Evolutionary conservation across 441 rosid species (phyloP).

Genomic region (Pelargonium exstipulatum): DNA sequence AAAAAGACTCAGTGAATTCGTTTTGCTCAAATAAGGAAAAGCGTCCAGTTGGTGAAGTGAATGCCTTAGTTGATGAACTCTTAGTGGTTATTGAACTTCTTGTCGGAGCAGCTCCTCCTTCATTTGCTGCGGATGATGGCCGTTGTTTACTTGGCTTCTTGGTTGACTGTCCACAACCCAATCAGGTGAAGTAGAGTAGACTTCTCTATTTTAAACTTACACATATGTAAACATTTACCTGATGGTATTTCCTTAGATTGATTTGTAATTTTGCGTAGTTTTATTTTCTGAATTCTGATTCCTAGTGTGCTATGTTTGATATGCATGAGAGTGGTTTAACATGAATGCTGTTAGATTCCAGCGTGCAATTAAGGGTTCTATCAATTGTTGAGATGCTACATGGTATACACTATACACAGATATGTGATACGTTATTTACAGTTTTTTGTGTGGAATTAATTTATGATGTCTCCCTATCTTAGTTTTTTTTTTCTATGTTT

Average conservation of each 20-base stretch:
- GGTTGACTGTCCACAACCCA: slow-evolving; percentile 96
- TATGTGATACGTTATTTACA: no score
- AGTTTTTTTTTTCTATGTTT: no score
- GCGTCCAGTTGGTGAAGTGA: slow-evolving; percentile 89
- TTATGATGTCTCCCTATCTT: no score
- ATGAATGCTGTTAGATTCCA: neutral
- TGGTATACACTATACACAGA: no score
- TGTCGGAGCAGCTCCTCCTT: slow-evolving; percentile 78
- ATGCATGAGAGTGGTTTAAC: neutral
- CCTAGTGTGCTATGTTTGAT: neutral
- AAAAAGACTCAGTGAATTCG: slow-evolving; percentile 71
- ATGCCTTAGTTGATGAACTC: slow-evolving; percentile 98
- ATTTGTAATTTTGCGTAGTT: neutral
- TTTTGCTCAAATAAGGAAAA: slow-evolving; percentile 52
- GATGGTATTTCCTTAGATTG: no score
- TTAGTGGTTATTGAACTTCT: slow-evolving; percentile 96
- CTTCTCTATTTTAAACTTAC: neutral
- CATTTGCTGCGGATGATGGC: slow-evolving; percentile 70
- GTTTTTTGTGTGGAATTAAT: no score
- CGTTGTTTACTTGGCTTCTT: slow-evolving; percentile 85
- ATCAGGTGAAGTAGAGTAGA: slow-evolving; percentile 52
- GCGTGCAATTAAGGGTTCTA: neutral
- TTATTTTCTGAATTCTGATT: neutral
- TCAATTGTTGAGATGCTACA: neutral
- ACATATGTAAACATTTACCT: neutral